phyloP scores from a whole-genome alignment of 257 asterid species.

The Anisodus tanguticus region DNA sequence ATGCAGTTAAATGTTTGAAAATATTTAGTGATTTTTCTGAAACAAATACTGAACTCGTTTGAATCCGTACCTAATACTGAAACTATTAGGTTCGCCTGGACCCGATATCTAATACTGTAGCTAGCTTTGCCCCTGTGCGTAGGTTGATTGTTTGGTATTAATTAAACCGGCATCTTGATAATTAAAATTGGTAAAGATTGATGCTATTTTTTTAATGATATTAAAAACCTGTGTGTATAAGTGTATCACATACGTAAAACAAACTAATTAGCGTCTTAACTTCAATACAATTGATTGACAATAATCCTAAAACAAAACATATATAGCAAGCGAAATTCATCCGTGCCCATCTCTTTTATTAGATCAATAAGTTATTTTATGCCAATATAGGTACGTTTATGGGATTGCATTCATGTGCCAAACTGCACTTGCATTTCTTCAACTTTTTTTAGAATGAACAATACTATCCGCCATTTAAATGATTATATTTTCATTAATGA shows the following conservation, averaged over 20 bases:
- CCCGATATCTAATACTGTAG: too few relatives aligned
- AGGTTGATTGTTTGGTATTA: neutral
- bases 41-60: too few relatives aligned
- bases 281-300: too few relatives aligned
- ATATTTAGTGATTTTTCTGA: too few relatives aligned
- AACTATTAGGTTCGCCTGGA: too few relatives aligned
- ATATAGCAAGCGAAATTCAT: neutral
- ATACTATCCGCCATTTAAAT: neutral
- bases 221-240: too few relatives aligned
- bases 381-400: neutral
- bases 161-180: neutral
- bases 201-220: neutral
- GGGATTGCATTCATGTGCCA: conserved; percentile 18
- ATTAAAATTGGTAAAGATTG: neutral
- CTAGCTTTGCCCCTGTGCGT: too few relatives aligned
- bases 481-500: neutral
- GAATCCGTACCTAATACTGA: too few relatives aligned
- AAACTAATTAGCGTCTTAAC: too few relatives aligned
- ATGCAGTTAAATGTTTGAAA: too few relatives aligned
- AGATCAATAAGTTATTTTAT: neutral
- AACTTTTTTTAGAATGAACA: neutral
- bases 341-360: neutral
- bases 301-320: too few relatives aligned
- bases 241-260: too few relatives aligned
- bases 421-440: conserved; percentile 26